Evolutionary conservation across 169 alveolate genomes (phyloP), one percentile per base, ranked within the genome.

Genomic region (Hepatocystis sp.): DNA sequence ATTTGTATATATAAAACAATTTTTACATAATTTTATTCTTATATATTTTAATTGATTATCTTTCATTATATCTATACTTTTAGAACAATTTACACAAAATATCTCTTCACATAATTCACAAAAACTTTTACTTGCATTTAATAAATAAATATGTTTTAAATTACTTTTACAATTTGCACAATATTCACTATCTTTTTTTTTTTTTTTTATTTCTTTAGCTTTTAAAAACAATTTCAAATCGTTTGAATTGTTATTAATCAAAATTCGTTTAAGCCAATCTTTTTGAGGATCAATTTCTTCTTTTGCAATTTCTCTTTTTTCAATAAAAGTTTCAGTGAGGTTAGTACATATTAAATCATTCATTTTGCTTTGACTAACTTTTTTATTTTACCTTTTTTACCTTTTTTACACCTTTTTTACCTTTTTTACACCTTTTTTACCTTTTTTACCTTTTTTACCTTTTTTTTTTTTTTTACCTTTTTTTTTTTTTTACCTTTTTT

Each of bases 81-180:
- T 68, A 19, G 27, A 56, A 40, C 85, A 68, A 46, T 68, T 53
- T 19, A 13, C 15, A 39, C 85, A 68, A 60, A 36, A 68, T 13
- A 68, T 55, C 51, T 68, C 85, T 47, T 68, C 85, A 30, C 85
- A 68, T 15, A 68, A 27, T 39, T 68, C 68, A 68, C 85, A 68
- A 61, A 53, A 68, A 36, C 15, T 28, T 42, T 68, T 68, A 28
- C 51, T 56, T 21, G 68, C 39, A 47, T 56, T 53, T 27, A 68
- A 36, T 11, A 53, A 68, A 39, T 53, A 53, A 36, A 53, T 53
- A 2, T 34, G 46, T 30, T 68, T 68, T 15, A 68, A 58, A 47
- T 40, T 25, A 21, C 61, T 15, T 68, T 68, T 39, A 40, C 85
- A 68, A 53, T 15, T 68, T 2, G 3, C 55, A 23, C 85, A 68